Percentiles rank a stretch among this genome's conserved stretches.
Conservation (phyloP, 192 early-diverging fungal species). For the Coemansia reversa region DNA sequence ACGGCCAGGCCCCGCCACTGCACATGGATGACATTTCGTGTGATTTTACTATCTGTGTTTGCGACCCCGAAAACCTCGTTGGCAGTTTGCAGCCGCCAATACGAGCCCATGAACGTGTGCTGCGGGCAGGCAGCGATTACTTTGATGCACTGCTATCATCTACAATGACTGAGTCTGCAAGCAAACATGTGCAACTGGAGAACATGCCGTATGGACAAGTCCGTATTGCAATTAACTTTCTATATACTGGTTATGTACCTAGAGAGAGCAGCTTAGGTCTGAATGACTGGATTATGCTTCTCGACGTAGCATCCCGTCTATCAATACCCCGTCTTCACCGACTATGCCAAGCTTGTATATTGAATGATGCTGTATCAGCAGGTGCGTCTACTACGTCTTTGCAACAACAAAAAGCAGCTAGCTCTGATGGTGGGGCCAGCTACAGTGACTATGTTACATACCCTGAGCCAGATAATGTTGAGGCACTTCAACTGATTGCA, state of each 20-base stretch:
- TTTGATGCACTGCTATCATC: slow-evolving; percentile 45
- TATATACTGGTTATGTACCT: slow-evolving; percentile 31
- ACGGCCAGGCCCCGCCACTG: background rate
- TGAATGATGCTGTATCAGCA: slow-evolving; percentile 5
- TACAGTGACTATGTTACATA: slow-evolving; percentile 10
- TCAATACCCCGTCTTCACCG: slow-evolving; percentile 36
- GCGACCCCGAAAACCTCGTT: slow-evolving; percentile 40
- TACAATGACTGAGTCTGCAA: slow-evolving; percentile 34
- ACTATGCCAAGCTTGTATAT: slow-evolving; percentile 39
- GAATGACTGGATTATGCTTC: slow-evolving; percentile 34
- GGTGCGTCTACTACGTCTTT: background rate
- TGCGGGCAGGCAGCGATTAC: slow-evolving; percentile 48
- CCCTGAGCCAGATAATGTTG: slow-evolving; percentile 22
- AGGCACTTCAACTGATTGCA: slow-evolving; percentile 21
- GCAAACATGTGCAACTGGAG: slow-evolving; percentile 34
- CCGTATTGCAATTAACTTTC: slow-evolving; percentile 38
- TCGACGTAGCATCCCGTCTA: slow-evolving; percentile 39
- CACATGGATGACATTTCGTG: slow-evolving; percentile 25
- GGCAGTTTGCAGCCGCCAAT: slow-evolving; percentile 49
- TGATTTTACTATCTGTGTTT: slow-evolving; percentile 39
- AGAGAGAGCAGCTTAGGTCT: slow-evolving; percentile 11
- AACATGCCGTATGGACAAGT: slow-evolving; percentile 46
- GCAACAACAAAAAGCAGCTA: too few relatives aligned
- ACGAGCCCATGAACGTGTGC: slow-evolving; percentile 33
- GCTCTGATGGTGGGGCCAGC: background rate